Evolutionary conservation across 371 early-diverging fungal genomes (phyloP).

Genomic region (Zychaea mexicana): DNA sequence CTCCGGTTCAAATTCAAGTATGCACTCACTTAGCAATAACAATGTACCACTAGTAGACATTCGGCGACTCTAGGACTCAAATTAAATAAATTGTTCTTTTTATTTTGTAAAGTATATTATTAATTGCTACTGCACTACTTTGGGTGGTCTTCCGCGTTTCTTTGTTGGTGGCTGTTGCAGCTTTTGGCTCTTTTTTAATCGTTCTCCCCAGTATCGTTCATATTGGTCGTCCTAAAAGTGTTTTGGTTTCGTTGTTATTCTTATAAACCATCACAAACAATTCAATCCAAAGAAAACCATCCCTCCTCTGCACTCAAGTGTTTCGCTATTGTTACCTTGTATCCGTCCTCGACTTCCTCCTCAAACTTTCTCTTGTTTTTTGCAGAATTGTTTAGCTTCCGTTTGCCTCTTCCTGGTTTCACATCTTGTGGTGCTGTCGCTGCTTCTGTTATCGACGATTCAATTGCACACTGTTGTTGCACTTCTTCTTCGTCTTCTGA

Average conservation of each 20-base stretch:
- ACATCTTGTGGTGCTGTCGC: no score
- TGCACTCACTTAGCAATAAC: no score
- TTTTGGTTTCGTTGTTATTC: neutral
- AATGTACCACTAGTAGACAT: no score
- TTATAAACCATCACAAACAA: neutral
- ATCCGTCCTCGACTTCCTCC: neutral
- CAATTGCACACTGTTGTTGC: neutral
- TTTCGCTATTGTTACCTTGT: no score
- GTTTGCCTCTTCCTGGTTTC: neutral
- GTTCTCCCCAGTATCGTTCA: slow-evolving; percentile 1
- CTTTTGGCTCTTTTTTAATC: neutral
- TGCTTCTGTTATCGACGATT: no score
- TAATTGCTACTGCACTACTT: no score
- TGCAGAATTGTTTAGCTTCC: no score
- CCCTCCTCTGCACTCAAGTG: no score
- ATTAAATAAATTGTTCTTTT: neutral
- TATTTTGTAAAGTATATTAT: neutral
- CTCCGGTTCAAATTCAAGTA: no score
- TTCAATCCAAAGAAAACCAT: no score
- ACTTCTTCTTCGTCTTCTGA: neutral
- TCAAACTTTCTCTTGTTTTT: neutral
- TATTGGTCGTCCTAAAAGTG: neutral
- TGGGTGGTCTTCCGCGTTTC: neutral
- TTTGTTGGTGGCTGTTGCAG: neutral
- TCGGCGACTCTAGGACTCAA: no score